A percentile compares a stretch with the other conserved stretches of the same genome.
These are phyloP conservation scores for Diaporthe helianthi DNA, from an alignment of 2,329 filamentous ascomycete species.

Conservation along the genomic window DNA sequence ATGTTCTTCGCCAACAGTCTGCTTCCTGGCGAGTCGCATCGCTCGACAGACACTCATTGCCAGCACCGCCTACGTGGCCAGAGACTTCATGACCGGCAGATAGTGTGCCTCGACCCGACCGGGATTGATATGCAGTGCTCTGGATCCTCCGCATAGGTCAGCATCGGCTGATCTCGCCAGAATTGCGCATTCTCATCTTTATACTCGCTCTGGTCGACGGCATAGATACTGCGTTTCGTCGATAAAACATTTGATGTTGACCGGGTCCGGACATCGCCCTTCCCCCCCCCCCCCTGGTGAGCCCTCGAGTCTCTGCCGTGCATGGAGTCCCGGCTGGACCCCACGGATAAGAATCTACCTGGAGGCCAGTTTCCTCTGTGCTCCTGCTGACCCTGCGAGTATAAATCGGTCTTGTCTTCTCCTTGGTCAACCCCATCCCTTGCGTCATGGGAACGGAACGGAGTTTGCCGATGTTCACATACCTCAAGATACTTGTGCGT, in stretches of 20 bases:
- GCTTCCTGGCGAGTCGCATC: background rate
- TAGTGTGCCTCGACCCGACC: background rate
- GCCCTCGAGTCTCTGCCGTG: background rate
- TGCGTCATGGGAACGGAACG: background rate
- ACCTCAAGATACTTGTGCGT: background rate
- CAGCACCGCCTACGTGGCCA: background rate
- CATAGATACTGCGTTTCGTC: background rate
- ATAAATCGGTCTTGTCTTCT: background rate
- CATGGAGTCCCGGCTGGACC: background rate
- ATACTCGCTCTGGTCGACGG: background rate
- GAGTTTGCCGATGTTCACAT: constrained; percentile 4
- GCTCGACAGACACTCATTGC: background rate
- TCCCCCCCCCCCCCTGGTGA: too few relatives aligned
- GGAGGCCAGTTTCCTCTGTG: background rate
- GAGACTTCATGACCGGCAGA: background rate
- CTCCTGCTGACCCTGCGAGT: background rate
- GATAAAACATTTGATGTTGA: background rate
- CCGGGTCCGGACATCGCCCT: background rate
- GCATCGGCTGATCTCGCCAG: background rate
- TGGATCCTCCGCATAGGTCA: background rate
- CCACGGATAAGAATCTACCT: background rate
- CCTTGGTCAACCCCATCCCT: background rate
- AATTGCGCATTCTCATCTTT: background rate
- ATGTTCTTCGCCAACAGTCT: background rate
- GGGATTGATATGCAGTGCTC: background rate